Evolutionary conservation across 371 early-diverging fungal genomes (phyloP).

Genomic region (Mortierella sp.): DNA sequence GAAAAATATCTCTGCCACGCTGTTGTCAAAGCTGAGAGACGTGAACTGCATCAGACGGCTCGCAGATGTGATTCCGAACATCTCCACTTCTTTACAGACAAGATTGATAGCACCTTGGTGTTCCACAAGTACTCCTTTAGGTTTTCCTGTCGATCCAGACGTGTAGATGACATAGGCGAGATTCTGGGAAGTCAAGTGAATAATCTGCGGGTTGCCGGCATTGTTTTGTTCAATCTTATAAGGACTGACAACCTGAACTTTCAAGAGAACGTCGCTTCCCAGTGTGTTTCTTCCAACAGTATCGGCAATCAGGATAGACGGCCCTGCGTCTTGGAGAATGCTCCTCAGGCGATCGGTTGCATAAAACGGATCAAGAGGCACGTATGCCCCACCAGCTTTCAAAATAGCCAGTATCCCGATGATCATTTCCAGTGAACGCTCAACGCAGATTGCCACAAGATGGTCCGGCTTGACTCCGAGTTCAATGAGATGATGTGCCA

Average conservation of each 20-base stretch:
- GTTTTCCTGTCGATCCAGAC: slow-evolving; percentile 63
- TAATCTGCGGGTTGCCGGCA: not conserved
- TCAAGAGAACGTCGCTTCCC: not conserved
- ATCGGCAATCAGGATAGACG: not conserved
- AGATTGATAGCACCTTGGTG: slow-evolving; percentile 45
- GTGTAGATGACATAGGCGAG: slow-evolving; percentile 56
- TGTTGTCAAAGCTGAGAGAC: slow-evolving; percentile 9
- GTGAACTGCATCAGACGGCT: slow-evolving; percentile 10
- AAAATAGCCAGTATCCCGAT: slow-evolving; percentile 13
- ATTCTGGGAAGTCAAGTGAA: not conserved
- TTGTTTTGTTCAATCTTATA: too few relatives aligned
- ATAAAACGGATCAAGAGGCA: slow-evolving; percentile 18
- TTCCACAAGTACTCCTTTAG: slow-evolving; percentile 58
- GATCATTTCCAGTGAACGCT: slow-evolving; percentile 19
- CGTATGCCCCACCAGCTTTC: slow-evolving; percentile 32
- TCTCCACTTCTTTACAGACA: not conserved
- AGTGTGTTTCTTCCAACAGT: not conserved
- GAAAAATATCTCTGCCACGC: slow-evolving; percentile 1
- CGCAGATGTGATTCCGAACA: not conserved
- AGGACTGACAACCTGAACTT: too few relatives aligned
- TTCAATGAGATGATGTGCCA: slow-evolving; percentile 17
- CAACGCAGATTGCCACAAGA: slow-evolving; percentile 17
- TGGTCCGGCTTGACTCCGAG: slow-evolving; percentile 13
- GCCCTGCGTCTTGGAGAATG: not conserved
- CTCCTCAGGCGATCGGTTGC: not conserved